Base-by-base conservation (phyloP, 1,139 yeast species). In the Yarrowia galli region DNA sequence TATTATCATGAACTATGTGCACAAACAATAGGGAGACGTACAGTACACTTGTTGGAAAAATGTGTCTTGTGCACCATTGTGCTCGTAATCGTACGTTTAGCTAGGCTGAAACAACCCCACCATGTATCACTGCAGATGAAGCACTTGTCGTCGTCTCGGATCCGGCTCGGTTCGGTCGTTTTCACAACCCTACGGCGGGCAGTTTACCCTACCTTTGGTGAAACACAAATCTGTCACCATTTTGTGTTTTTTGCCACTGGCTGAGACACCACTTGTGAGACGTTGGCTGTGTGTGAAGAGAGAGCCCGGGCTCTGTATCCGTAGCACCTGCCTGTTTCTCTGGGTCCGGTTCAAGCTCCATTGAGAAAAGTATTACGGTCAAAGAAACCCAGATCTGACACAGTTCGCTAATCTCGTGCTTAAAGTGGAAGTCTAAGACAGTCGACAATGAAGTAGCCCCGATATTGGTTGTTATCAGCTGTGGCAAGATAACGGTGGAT, bases 371-470 rank as follows among this genome's bases (percentile, higher is more conserved):
- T 38, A 16, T 13, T 35, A 35, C 16, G 38, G 38, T 48, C 18
- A 16, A 28, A 18, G 22, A 40, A 40, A 40, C 45, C 45, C 45
- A 40, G 45, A 40, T 40, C 45, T 45, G 51, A 49, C 56, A 49
- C 56, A 32, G 56, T 49, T 49, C 20, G 56, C 42, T 32, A 49
- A 49, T 49, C 56, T 32, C 25, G n/a, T 25, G 38, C 40, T 49
- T 32, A 49, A 48, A 48, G 40, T 32, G 40, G 56, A 32, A 49
- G 56, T 32, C 56, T 49, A 49, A 49, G 56, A 32, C 56, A 49
- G 46, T 43, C 45, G 49, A 49, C 56, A 49, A 49, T 32, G 56
- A 48, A 35, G 28, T 48, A n/a, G 56, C 23, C 32, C 18, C 56
- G n/a, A 48, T 25, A 48, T 48, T 46, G 49, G 49, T 16, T 48